Evolutionary conservation across 192 early-diverging fungal genomes (phyloP).

Genomic region (Linnemannia zychae): DNA sequence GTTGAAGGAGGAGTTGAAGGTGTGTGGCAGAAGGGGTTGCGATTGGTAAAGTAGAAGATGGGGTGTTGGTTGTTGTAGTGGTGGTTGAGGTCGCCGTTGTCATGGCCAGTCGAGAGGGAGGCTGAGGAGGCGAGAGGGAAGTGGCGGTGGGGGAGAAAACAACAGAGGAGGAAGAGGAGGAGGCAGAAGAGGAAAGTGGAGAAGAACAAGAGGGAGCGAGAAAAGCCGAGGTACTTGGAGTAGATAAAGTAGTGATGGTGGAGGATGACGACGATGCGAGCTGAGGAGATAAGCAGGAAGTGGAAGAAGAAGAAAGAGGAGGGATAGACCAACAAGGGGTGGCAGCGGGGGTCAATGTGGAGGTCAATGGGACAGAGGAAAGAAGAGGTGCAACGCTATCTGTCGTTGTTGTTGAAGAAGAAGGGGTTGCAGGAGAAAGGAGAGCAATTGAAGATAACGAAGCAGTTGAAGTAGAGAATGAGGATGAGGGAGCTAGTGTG

Average conservation of each 20-base stretch:
- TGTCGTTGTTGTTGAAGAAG: neutral
- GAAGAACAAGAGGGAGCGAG: constrained; percentile 11
- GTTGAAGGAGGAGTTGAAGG: constrained; percentile 49
- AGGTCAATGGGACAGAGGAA: neutral
- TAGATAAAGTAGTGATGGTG: neutral
- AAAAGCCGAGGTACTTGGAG: neutral
- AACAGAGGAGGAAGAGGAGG: neutral
- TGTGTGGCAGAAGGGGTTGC: constrained; percentile 15
- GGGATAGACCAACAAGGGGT: neutral
- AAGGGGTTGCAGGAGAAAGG: constrained; percentile 8
- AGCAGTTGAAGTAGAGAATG: neutral
- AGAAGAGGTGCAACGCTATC: neutral
- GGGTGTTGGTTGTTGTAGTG: neutral
- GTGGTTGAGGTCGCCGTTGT: constrained; percentile 8
- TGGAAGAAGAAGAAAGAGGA: neutral
- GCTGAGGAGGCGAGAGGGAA: neutral
- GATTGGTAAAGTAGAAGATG: no score
- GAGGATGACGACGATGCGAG: constrained; percentile 30
- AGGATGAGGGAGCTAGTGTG: neutral
- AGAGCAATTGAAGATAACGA: neutral
- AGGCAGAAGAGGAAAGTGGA: neutral
- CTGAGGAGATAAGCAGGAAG: constrained; percentile 31
- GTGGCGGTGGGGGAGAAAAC: no score
- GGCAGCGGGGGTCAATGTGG: neutral
- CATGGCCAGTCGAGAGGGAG: neutral